Evolutionary conservation across 345 rosid species (phyloP).

Genomic region (Eucalyptus marginata): DNA sequence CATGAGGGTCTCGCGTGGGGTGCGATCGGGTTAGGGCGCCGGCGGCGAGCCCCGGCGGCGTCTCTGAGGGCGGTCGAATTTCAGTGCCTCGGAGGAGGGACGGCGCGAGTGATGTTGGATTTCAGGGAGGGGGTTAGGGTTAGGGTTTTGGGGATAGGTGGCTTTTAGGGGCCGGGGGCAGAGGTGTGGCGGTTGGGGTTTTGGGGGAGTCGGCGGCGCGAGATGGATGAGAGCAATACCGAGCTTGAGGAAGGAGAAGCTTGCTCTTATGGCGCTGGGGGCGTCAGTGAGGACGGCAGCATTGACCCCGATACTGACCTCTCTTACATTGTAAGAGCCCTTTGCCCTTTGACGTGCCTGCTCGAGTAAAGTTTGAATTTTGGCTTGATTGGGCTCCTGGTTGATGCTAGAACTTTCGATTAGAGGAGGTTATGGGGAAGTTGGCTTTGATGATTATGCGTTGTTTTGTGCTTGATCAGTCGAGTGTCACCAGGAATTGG

Average conservation of each 20-base stretch:
- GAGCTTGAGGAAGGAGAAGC: constrained; percentile 82
- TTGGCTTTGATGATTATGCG: not conserved
- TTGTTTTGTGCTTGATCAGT: not conserved
- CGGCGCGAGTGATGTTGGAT: constrained; percentile 36
- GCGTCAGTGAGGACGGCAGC: constrained; percentile 8
- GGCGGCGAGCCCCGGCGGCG: not conserved
- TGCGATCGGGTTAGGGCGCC: not conserved
- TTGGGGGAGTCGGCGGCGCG: not conserved
- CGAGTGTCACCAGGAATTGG: not conserved
- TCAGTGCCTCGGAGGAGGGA: not conserved
- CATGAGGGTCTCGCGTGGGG: not conserved
- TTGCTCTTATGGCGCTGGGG: constrained; percentile 9
- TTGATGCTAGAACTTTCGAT: not conserved
- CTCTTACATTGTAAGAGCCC: constrained; percentile 68
- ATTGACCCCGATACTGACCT: constrained; percentile 51
- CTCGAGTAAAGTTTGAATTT: not conserved
- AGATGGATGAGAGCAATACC: constrained; percentile 34
- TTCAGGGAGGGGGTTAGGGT: constrained; percentile 31
- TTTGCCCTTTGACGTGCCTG: not conserved
- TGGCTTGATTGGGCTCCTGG: not conserved
- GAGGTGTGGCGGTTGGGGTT: not conserved
- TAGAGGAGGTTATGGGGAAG: not conserved
- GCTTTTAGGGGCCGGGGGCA: not conserved
- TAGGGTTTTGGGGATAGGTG: constrained; percentile 1
- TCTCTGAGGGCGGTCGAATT: not conserved